Conservation (phyloP, 2,329 filamentous ascomycete species). For the Chaetomiaceae sp. region DNA sequence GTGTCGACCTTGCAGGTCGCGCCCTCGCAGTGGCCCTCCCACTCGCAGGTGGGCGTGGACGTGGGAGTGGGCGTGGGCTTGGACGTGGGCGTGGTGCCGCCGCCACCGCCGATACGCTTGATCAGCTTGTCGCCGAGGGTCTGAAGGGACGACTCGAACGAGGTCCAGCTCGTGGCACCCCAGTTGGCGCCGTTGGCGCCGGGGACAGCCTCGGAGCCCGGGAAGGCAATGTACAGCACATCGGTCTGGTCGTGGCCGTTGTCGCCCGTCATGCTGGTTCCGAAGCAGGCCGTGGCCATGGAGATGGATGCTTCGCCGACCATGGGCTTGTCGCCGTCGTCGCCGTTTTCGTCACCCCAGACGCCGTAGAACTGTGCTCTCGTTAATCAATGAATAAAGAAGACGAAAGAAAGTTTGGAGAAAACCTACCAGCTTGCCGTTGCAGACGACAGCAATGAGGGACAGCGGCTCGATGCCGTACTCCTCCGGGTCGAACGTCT, state of each 20-base stretch:
- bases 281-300: conserved; percentile 46
- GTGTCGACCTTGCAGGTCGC: neutral
- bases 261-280: conserved; percentile 48
- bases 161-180: conserved; percentile 42
- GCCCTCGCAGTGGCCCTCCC: conserved; percentile 10
- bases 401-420: neutral
- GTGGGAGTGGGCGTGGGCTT: too few relatives aligned
- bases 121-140: conserved; percentile 49
- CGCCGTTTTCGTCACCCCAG: conserved; percentile 51
- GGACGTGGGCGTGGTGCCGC: too few relatives aligned
- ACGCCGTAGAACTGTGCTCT: conserved; percentile 39
- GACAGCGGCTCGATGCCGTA: conserved; percentile 45
- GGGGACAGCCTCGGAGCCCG: conserved; percentile 51
- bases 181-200: conserved; percentile 50
- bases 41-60: neutral
- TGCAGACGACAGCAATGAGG: conserved; percentile 52
- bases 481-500: conserved; percentile 38
- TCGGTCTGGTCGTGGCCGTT: conserved; percentile 53
- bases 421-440: conserved; percentile 38
- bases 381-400: neutral
- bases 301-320: conserved; percentile 47
- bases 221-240: conserved; percentile 60
- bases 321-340: conserved; percentile 34
- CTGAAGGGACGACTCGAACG: conserved; percentile 50
- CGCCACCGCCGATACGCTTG: conserved; percentile 13